Conservation (phyloP, 2,329 filamentous ascomycete species). For the Xylariaceae sp. region DNA sequence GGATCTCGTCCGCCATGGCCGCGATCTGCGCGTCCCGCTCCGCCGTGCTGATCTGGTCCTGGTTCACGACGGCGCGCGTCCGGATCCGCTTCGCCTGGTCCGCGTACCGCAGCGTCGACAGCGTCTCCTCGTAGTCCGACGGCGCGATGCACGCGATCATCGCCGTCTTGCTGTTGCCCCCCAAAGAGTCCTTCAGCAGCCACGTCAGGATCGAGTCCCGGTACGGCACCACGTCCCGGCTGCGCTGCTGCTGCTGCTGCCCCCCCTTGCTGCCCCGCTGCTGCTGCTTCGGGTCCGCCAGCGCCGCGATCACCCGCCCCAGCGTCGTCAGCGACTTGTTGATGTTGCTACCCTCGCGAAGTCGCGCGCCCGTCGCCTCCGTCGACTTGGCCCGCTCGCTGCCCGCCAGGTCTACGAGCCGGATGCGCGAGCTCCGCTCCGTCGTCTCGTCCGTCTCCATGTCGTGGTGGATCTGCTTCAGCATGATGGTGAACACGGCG, state of each 20-base stretch:
- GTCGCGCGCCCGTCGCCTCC: slow-evolving; percentile 86
- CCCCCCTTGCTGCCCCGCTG: slow-evolving; percentile 58
- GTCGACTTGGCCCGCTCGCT: slow-evolving; percentile 95
- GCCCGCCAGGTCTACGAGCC: slow-evolving; percentile 91
- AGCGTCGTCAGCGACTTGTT: slow-evolving; percentile 98
- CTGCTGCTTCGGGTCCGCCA: slow-evolving; percentile 70
- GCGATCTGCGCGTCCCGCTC: slow-evolving; percentile 92
- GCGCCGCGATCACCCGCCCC: slow-evolving; percentile 90
- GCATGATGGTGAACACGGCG: slow-evolving; percentile 95
- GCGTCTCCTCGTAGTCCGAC: slow-evolving; percentile 93
- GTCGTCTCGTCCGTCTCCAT: slow-evolving; percentile 97
- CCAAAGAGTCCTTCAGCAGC: slow-evolving; percentile 93
- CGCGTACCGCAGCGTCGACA: slow-evolving; percentile 93
- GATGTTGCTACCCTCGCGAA: slow-evolving; percentile 96
- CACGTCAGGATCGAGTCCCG: slow-evolving; percentile 82
- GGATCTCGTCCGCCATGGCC: slow-evolving; percentile 95
- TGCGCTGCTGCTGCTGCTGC: slow-evolving; percentile 50
- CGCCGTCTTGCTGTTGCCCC: slow-evolving; percentile 96
- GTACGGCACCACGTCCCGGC: slow-evolving; percentile 76
- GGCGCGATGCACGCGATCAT: slow-evolving; percentile 99
- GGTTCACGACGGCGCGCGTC: slow-evolving; percentile 91
- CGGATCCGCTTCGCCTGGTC: slow-evolving; percentile 98
- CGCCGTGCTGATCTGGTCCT: slow-evolving; percentile 88
- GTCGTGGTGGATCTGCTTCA: slow-evolving; percentile 98
- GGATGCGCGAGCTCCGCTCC: slow-evolving; percentile 89